Percentiles rank a stretch among this genome's conserved stretches.
These are phyloP conservation scores for Lupinus albus DNA, from an alignment of 306 rosid species.

Conservation along the genomic window DNA sequence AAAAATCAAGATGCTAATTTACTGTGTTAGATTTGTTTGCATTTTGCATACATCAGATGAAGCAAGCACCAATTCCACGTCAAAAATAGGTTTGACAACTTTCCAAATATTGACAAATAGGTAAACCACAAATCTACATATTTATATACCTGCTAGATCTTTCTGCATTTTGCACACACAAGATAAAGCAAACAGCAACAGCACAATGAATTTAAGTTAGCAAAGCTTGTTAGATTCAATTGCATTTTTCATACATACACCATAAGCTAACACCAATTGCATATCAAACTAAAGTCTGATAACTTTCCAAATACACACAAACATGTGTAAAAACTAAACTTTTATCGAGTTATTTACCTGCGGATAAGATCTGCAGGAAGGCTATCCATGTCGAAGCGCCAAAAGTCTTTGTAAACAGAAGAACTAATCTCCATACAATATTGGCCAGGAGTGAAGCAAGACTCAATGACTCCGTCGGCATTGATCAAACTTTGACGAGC, in stretches of 20 bases:
- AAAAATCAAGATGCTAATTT: background rate
- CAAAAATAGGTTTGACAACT: background rate
- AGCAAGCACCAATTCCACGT: background rate
- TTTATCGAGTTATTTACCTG: conserved; percentile 46
- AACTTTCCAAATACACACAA: too few relatives aligned
- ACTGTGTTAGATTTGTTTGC: background rate
- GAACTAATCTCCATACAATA: conserved; percentile 85
- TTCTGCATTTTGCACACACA: too few relatives aligned
- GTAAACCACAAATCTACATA: too few relatives aligned
- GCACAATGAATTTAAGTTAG: too few relatives aligned
- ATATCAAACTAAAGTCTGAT: too few relatives aligned
- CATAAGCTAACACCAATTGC: background rate
- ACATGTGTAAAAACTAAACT: too few relatives aligned
- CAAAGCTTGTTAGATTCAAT: background rate
- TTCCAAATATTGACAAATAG: background rate
- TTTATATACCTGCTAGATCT: too few relatives aligned
- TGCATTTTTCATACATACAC: background rate
- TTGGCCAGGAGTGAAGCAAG: conserved; percentile 92
- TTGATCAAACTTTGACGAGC: conserved; percentile 75
- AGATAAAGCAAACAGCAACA: too few relatives aligned
- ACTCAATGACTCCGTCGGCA: conserved; percentile 76
- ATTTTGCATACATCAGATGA: background rate
- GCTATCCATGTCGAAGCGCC: conserved; percentile 88
- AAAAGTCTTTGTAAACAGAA: conserved; percentile 68
- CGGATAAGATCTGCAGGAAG: conserved; percentile 89